phyloP scores from a whole-genome alignment of 345 rosid species.

The Linum trigynum region DNA sequence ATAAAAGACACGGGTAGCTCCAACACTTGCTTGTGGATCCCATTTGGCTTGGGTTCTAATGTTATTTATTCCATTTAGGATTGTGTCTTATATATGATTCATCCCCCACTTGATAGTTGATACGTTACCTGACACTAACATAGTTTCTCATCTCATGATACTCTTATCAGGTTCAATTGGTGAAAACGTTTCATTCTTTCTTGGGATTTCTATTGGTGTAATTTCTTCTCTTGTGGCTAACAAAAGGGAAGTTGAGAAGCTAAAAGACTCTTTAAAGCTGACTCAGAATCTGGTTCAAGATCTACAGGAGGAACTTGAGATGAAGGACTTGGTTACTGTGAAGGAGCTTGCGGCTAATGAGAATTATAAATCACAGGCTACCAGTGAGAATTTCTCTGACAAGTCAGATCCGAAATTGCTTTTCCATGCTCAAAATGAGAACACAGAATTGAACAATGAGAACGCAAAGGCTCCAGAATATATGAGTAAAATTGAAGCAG shows the following conservation, averaged over 20 bases:
- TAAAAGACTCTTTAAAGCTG: constrained; percentile 44
- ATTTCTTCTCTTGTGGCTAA: constrained; percentile 42
- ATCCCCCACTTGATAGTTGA: not conserved
- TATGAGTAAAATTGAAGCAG: constrained; percentile 81
- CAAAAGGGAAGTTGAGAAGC: constrained; percentile 37
- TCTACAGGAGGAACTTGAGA: constrained; percentile 68
- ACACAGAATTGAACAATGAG: constrained; percentile 22
- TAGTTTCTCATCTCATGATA: constrained; percentile 11
- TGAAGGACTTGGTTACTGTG: constrained; percentile 51
- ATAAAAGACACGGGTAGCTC: too few relatives aligned
- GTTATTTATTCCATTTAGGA: not conserved
- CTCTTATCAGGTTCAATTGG: constrained; percentile 36
- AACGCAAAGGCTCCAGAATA: constrained; percentile 36
- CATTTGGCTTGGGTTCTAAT: not conserved
- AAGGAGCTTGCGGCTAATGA: constrained; percentile 42
- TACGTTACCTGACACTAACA: not conserved
- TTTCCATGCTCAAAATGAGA: constrained; percentile 14
- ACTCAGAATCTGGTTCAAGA: constrained; percentile 63
- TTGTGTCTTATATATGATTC: constrained; percentile 3
- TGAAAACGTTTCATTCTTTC: constrained; percentile 38
- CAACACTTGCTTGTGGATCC: not conserved
- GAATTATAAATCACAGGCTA: constrained; percentile 28
- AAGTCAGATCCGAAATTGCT: constrained; percentile 15
- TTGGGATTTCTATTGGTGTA: constrained; percentile 66
- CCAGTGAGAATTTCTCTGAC: constrained; percentile 20